phyloP scores from a whole-genome alignment of 768 basidiomycete genomes.

The Pilatotrama ljubarskyi region DNA sequence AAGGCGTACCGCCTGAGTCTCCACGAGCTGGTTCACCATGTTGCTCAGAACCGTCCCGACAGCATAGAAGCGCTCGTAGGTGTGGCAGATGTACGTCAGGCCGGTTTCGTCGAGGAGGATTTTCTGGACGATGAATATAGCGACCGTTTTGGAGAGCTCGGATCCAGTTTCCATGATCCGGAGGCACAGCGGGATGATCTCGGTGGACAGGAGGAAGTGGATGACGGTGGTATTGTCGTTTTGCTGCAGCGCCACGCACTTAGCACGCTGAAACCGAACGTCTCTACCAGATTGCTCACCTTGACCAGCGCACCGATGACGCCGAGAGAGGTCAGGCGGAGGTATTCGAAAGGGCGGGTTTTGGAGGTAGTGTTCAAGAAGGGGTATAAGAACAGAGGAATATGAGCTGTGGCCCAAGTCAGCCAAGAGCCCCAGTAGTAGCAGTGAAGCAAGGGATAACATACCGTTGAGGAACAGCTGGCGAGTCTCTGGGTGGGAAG shows the following conservation, averaged over 20 bases:
- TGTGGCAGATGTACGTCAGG: conserved; percentile 97
- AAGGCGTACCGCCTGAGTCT: conserved; percentile 94
- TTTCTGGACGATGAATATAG: conserved; percentile 99
- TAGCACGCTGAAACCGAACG: neutral
- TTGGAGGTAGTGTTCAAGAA: conserved; percentile 99
- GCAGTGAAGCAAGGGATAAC: conserved; percentile 20
- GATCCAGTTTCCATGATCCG: conserved; percentile 99
- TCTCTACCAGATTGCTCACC: conserved; percentile 40
- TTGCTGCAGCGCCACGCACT: conserved; percentile 57
- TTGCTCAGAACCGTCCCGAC: conserved; percentile 98
- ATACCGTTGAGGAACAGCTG: conserved; percentile 92
- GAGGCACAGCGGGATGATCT: conserved; percentile 98
- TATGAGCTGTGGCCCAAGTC: conserved; percentile 64
- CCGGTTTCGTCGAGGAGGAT: conserved; percentile 96
- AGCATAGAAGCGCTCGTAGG: conserved; percentile 99
- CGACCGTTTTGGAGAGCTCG: conserved; percentile 97
- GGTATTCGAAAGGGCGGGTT: conserved; percentile 99
- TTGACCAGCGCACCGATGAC: conserved; percentile 99
- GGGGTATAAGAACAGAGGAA: conserved; percentile 93
- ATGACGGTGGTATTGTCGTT: conserved; percentile 99
- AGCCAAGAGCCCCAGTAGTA: neutral
- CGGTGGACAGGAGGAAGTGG: conserved; percentile 97
- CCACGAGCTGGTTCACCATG: conserved; percentile 98
- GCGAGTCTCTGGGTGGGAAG: conserved; percentile 94
- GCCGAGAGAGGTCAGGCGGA: conserved; percentile 97